Conservation (phyloP, 305 asterid species). For the Fraxinus greggii region DNA sequence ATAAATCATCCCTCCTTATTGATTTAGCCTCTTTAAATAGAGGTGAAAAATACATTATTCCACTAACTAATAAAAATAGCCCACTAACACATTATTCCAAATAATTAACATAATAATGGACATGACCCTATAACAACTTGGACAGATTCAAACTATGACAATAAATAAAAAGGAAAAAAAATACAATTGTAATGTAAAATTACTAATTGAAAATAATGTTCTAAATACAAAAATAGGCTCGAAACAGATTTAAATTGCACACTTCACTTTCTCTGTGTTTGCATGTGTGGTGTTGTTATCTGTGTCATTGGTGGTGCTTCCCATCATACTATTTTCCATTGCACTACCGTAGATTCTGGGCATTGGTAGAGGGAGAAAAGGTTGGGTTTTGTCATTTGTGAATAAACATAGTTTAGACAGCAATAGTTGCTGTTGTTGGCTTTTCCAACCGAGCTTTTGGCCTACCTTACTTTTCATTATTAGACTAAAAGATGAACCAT, state of each 20-base stretch:
- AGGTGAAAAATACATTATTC: neutral
- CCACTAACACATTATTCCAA: neutral
- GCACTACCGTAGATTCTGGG: neutral
- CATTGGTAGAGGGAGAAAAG: neutral
- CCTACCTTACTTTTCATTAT: neutral
- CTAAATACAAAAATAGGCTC: neutral
- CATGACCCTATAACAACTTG: neutral
- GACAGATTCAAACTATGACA: neutral
- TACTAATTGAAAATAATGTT: neutral
- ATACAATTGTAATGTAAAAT: neutral
- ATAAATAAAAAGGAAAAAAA: neutral
- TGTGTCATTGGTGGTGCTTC: neutral
- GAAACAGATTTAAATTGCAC: neutral
- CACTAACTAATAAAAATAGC: neutral
- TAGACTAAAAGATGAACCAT: neutral
- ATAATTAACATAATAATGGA: neutral
- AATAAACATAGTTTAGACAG: neutral
- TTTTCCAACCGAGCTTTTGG: neutral
- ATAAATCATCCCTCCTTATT: neutral
- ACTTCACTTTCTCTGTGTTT: neutral
- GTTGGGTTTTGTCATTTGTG: neutral
- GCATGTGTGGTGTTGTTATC: neutral
- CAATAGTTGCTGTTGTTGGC: neutral
- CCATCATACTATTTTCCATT: neutral
- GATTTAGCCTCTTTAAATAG: neutral